A percentile compares a stretch with the other conserved stretches of the same genome.
phyloP scores from a whole-genome alignment of 192 early-diverging fungal species.

The Chytriomyces sp. region DNA sequence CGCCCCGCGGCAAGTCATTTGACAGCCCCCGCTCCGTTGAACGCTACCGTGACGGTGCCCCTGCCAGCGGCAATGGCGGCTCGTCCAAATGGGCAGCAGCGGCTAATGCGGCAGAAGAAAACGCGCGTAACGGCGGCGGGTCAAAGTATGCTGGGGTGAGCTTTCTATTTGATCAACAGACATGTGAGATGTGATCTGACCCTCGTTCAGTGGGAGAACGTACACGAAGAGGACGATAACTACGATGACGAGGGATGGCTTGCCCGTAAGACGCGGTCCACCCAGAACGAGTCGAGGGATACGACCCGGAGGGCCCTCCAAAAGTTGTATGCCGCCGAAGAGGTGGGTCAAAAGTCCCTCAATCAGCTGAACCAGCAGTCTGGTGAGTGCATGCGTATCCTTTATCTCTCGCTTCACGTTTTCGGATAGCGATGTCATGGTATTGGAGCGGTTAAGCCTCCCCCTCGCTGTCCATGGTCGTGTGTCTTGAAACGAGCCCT shows the following conservation, averaged over 20 bases:
- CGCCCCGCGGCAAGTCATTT: background rate
- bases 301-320: conserved; percentile 50
- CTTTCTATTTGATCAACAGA: background rate
- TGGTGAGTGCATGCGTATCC: conserved; percentile 32
- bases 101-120: conserved; percentile 19
- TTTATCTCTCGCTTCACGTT: conserved; percentile 1
- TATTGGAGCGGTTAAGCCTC: no score
- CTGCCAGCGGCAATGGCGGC: background rate
- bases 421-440: background rate
- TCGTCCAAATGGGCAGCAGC: conserved; percentile 24
- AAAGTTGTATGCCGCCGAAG: conserved; percentile 44
- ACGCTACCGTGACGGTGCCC: background rate
- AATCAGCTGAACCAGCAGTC: conserved; percentile 45
- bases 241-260: conserved; percentile 48
- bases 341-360: conserved; percentile 34
- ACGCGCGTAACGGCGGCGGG: background rate
- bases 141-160: conserved; percentile 5
- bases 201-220: conserved; percentile 28
- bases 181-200: background rate
- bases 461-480: background rate
- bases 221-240: conserved; percentile 30
- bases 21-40: background rate
- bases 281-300: conserved; percentile 50
- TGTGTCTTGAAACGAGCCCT: conserved; percentile 7
- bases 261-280: conserved; percentile 42